Base-by-base conservation (phyloP, 768 basidiomycete species). In the Tricholoma flavovirens region DNA sequence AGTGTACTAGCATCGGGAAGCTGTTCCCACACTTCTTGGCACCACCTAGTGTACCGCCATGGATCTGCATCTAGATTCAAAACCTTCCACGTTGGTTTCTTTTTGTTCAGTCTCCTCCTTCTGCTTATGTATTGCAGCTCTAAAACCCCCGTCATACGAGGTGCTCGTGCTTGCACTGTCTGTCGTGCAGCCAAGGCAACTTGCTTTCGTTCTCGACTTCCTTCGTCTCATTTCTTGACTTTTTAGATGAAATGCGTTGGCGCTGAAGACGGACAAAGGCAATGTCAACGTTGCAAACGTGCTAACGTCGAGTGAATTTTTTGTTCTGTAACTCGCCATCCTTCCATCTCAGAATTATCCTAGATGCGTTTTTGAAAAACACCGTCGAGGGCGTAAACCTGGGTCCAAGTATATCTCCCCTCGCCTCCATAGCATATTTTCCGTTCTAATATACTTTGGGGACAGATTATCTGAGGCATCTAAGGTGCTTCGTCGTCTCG, bases 231-330 rank as follows among this genome's bases (percentile, higher is more conserved):
- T 49, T 54, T 70, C 56, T 66, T 58, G 48, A 45, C 53, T 33
- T 50, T 51, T 43, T 62, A 93, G 90, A 93, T 93, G 90, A 91
- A 92, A 70, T 93, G 90, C 64, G 90, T 93, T 57, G 90, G 89
- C 45, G 87, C 91, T 50, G 90, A 93, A 67, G 90, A 93, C 64
- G 89, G 90, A 57, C 78, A 83, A 59, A 84, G 83, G 63, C 83
- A 81, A 29, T 93, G 90, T 67, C 89, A 93, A 68, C 86, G 90
- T 51, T 93, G 90, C 73, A 86, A 83, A 66, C 86, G 90, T 57
- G 84, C 88, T 32, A 86, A 86, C 60, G 82, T 84, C 51, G 84
- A 89, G 87, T 87, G 68, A 59, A 83, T 77, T 52, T 38, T 46
- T 56, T 55, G 14, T 15, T 53, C 55, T 50, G 43, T 52, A 24